Evolutionary conservation across 2,329 filamentous ascomycete species (phyloP), one percentile per base, ranked within the genome.

Genomic region (Fusarium sp.): DNA sequence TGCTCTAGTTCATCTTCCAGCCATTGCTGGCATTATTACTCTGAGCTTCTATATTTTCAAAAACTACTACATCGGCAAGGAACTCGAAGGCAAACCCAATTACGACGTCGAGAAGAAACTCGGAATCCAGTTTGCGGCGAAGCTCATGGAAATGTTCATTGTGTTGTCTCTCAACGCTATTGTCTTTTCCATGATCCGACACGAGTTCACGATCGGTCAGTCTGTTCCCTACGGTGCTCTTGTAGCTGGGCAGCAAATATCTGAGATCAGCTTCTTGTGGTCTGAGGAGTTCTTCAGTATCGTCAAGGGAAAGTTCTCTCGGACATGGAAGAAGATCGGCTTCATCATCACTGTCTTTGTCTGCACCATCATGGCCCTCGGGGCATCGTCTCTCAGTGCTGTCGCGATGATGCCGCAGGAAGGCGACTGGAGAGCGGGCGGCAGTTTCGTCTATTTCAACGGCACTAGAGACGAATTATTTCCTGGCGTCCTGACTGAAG

Each of bases 401-500:
- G 63, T 68, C 18, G 71, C 72, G 13, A 74, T 74, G 71, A 74
- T 72, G 69, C 71, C 71, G 0, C 71, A 74, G 9, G 71, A 74
- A 14, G 71, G 63, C 2, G 69, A 72, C 8, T 74, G 71, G 71
- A 44, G 38, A 48, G 68, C 71, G 2, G 69, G 71, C 3, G 71
- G 71, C 17, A 70, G 71, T 33, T 55, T 70, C 7, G 54, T 74
- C 15, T 74, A 68, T 54, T 57, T 63, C 17, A 72, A 74, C 10
- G 53, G 66, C 3, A 74, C 71, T 1, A 40, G 53, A 3, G 71
- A 67, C 2, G 60, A 70, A 3, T 45, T 74, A 7, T 74, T 72
- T 7, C 71, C 71, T 2, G 6, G 7, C 0, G 14, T 49, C 2
- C 7, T 74, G 17, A 72, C 57, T 5, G 62, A 68, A 7, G 35